Evolutionary conservation across 2,329 filamentous ascomycete genomes (phyloP), one percentile per base, ranked within the genome.

Genomic region (Berkeleyomyces basicola): DNA sequence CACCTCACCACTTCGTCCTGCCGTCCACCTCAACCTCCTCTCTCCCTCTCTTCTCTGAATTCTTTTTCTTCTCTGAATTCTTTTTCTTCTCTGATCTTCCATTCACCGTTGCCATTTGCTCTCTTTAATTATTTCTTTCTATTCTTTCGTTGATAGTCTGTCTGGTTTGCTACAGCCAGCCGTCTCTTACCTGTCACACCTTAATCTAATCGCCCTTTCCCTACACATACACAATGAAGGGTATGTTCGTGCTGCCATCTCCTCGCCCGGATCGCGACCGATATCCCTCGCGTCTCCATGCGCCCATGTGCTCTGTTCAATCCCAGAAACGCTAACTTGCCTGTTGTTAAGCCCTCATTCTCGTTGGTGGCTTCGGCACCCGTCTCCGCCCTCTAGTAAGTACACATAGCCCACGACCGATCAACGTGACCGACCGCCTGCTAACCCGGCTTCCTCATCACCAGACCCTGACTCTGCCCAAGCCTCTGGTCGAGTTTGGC

Each of bases 321-420:
- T 6, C 16, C 5, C 39, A 43, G n/a, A 46, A 49, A 49, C n/a
- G 40, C 61, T 59, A 44, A 58, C 63, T 36, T 58, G 42, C 59
- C 16, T 39, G 31, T 53, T 39, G 14, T 68, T 66, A 72, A 96
- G 90, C 91, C 78, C 87, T 96, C 74, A 96, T 96, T 86, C 91
- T 97, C 74, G 93, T 97, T 77, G 93, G 93, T 79, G 93, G 92
- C 76, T 99, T 96, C 77, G 92, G 92, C 78, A 99, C 92, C 76
- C 91, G 92, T 77, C 87, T 99, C 72, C 88, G 92, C 74, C 92
- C 92, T 80, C 83, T 97, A 73, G 90, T 95, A 86, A 73, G 86
- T 70, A 39, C 58, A 47, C 23, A 43, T 14, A 39, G 7, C 11
- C 14, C 43, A 46, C 43, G 11, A 46, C 43, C 47, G 33, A 51